These are phyloP conservation scores for Thermochaetoides dissita DNA, from an alignment of 2,329 filamentous ascomycete species.

Conservation along the genomic window DNA sequence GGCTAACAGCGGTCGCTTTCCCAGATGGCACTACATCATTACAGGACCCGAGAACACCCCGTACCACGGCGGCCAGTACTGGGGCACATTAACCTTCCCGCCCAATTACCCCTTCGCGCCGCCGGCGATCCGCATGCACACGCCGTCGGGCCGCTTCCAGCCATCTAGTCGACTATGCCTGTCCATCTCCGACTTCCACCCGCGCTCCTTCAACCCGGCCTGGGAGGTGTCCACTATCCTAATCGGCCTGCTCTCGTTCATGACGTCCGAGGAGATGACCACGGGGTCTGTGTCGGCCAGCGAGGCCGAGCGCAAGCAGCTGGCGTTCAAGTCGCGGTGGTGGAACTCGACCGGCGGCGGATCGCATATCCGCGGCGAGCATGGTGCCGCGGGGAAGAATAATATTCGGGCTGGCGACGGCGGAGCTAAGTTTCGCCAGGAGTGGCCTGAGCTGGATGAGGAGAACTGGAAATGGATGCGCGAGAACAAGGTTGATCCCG, in stretches of 20 bases:
- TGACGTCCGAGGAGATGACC: conserved; percentile 98
- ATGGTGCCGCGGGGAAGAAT: conserved; percentile 42
- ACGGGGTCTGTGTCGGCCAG: conserved; percentile 75
- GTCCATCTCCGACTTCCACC: conserved; percentile 94
- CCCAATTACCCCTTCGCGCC: conserved; percentile 95
- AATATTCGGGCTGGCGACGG: conserved; percentile 88
- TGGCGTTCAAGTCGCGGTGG: conserved; percentile 71
- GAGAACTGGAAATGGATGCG: conserved; percentile 92
- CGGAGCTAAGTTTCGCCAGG: conserved; percentile 72
- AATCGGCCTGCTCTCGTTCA: conserved; percentile 87
- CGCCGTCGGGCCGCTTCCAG: conserved; percentile 87
- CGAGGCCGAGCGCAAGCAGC: conserved; percentile 61
- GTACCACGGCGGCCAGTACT: conserved; percentile 91
- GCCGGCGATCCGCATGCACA: conserved; percentile 97
- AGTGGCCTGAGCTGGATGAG: conserved; percentile 80
- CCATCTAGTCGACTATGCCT: conserved; percentile 84
- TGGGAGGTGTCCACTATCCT: conserved; percentile 97
- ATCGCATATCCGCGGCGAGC: conserved; percentile 42
- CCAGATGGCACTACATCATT: conserved; percentile 85
- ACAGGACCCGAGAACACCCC: conserved; percentile 89
- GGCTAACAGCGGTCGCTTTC: background rate
- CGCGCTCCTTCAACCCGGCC: conserved; percentile 93
- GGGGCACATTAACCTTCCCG: conserved; percentile 92
- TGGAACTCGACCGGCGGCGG: conserved; percentile 94
- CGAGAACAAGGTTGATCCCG: conserved; percentile 62